A percentile compares a stretch with the other conserved stretches of the same genome.
phyloP scores from a whole-genome alignment of 192 early-diverging fungal genomes.

The Dimargaris cristalligena region DNA sequence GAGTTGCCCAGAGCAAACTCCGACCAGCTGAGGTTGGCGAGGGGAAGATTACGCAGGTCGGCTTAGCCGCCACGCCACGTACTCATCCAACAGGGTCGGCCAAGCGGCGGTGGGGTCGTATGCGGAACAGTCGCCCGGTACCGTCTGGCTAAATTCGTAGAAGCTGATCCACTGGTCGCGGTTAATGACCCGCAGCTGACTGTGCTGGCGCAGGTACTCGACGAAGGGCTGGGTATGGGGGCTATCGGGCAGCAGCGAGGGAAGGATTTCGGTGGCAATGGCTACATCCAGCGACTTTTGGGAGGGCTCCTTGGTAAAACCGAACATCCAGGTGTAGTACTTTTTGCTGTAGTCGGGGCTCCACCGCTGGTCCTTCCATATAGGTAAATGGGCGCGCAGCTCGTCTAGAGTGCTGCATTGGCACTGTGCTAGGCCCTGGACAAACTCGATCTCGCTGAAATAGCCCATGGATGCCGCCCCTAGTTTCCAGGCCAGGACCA shows the following conservation, averaged over 20 bases:
- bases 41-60: no score
- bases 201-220: neutral
- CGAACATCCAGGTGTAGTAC: neutral
- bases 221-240: neutral
- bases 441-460: neutral
- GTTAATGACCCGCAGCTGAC: neutral
- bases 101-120: neutral
- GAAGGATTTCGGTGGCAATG: neutral
- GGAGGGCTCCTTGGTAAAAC: neutral
- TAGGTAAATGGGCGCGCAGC: neutral
- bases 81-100: neutral
- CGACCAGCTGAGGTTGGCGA: no score
- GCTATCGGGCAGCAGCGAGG: neutral
- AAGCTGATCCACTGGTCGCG: slow-evolving; percentile 1
- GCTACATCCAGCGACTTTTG: neutral
- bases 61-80: neutral
- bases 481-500: slow-evolving; percentile 1
- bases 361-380: neutral
- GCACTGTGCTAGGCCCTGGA: neutral
- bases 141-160: neutral
- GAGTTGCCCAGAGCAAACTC: no score
- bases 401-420: neutral
- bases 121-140: neutral
- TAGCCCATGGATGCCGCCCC: neutral
- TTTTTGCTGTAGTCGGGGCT: neutral